Base-by-base conservation (phyloP, 495 filamentous ascomycete species). In the Daldinia bambusicola region DNA sequence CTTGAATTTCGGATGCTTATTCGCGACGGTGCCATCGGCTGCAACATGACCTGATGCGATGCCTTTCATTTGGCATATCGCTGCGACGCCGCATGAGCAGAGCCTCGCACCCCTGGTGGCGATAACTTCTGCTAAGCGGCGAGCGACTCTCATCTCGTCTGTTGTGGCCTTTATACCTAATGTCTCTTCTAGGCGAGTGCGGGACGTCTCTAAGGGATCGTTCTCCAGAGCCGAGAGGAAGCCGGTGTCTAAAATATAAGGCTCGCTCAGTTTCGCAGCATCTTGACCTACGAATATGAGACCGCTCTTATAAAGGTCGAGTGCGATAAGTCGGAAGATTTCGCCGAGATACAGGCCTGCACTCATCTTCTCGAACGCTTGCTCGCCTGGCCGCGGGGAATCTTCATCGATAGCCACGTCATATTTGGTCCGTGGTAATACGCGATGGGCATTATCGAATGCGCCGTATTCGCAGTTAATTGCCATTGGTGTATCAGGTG, bases 401-500 rank as follows among this genome's bases (percentile, higher is more conserved):
- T 91, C 88, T 66, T 92, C 87, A 84, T 94, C 92, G 73, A 94
- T 90, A 74, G 91, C 87, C 69, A 89, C 82, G 77, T 94, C 92
- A 74, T 84, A 84, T 66, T 85, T 85, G 40, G 92, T 94, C 45
- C 89, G 88, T 14, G 92, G 92, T 16, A 95, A 89, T 55, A 95
- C 88, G 51, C 88, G 80, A 78, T 92, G 90, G 77, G 94, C 91
- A 77, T 94, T 94, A 78, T 95, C 92, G 75, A 95, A 95, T 38
- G 93, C 92, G 48, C 92, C 93, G 79, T 90, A 95, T 80, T 95
- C 92, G 83, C 92, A 95, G 81, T 95, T 95, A 80, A 95, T 95
- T 38, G 91, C 92, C 72, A 95, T 91, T 38, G 89, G 90, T 77
- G 88, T 89, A 62, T 92, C 87, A 0, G 91, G 84, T 52, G 91